phyloP scores from a whole-genome alignment of 192 early-diverging fungal species.

The Backusella parvicylindrica region DNA sequence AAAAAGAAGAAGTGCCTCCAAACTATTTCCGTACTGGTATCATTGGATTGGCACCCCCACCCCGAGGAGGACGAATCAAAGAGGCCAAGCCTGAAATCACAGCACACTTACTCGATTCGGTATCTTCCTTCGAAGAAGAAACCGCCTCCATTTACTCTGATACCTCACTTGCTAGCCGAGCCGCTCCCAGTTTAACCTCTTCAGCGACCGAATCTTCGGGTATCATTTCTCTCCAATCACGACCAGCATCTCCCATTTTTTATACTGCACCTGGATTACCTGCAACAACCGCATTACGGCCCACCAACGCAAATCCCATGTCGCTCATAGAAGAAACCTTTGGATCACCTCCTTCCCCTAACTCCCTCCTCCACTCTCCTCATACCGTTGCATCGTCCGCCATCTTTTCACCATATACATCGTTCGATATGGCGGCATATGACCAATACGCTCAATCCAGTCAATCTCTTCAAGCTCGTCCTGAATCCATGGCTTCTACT shows the following conservation, averaged over 20 bases:
- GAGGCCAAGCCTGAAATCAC: slow-evolving; percentile 1
- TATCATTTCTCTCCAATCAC: neutral
- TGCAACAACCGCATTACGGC: neutral
- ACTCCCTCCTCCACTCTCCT: neutral
- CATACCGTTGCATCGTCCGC: neutral
- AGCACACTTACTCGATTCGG: neutral
- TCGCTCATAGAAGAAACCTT: neutral
- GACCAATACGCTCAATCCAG: neutral
- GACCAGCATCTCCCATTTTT: neutral
- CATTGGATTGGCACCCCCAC: slow-evolving; percentile 1
- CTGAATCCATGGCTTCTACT: neutral
- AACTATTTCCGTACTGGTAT: neutral
- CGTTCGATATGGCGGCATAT: neutral
- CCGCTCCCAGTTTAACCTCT: neutral
- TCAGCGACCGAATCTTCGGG: neutral
- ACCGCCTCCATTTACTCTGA: neutral
- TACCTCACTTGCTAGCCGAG: neutral
- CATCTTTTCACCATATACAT: neutral
- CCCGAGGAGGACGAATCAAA: slow-evolving; percentile 5
- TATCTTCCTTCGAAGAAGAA: neutral
- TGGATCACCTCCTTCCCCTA: neutral
- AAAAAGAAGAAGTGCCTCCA: neutral
- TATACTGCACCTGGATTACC: neutral
- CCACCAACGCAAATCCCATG: neutral
- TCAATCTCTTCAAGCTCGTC: neutral